Conservation (phyloP, 108 stramenopile genomes). For the Nitzschia sp. region DNA sequence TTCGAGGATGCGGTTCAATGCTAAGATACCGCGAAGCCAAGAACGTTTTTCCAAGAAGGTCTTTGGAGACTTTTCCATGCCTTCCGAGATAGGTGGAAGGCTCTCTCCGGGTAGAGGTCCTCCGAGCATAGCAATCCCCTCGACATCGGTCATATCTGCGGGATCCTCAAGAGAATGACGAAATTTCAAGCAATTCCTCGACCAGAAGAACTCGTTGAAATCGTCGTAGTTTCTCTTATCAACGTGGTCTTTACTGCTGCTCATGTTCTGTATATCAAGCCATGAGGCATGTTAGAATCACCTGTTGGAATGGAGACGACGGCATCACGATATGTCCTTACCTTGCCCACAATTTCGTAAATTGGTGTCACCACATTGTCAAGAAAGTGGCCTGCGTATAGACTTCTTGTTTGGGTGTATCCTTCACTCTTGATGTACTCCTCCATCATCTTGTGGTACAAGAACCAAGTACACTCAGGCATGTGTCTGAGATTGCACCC, state of each 20-base stretch:
- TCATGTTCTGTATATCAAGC: slow-evolving; percentile 59
- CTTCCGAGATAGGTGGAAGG: slow-evolving; percentile 69
- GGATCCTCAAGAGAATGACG: slow-evolving; percentile 65
- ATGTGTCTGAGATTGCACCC: slow-evolving; percentile 95
- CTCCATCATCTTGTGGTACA: slow-evolving; percentile 98
- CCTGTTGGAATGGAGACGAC: neutral
- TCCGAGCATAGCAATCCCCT: slow-evolving; percentile 31
- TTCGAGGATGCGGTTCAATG: slow-evolving; percentile 89
- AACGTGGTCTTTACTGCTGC: slow-evolving; percentile 77
- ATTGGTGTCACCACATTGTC: slow-evolving; percentile 94
- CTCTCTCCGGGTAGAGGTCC: slow-evolving; percentile 63
- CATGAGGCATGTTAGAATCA: neutral
- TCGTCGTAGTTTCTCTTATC: slow-evolving; percentile 97
- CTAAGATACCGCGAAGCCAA: slow-evolving; percentile 90
- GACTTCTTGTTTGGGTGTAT: slow-evolving; percentile 72
- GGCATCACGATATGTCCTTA: slow-evolving; percentile 22
- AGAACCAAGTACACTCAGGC: slow-evolving; percentile 97
- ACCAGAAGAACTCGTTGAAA: slow-evolving; percentile 99
- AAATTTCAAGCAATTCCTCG: slow-evolving; percentile 87
- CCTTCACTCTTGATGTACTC: slow-evolving; percentile 73
- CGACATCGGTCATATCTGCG: slow-evolving; percentile 35
- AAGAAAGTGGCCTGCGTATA: slow-evolving; percentile 95
- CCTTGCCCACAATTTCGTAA: slow-evolving; percentile 81
- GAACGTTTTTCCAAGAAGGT: slow-evolving; percentile 97
- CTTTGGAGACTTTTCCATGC: slow-evolving; percentile 81